These are phyloP conservation scores for Aegilops bicornis DNA, from an alignment of 176 grass and related monocot species.

Conservation along the genomic window DNA sequence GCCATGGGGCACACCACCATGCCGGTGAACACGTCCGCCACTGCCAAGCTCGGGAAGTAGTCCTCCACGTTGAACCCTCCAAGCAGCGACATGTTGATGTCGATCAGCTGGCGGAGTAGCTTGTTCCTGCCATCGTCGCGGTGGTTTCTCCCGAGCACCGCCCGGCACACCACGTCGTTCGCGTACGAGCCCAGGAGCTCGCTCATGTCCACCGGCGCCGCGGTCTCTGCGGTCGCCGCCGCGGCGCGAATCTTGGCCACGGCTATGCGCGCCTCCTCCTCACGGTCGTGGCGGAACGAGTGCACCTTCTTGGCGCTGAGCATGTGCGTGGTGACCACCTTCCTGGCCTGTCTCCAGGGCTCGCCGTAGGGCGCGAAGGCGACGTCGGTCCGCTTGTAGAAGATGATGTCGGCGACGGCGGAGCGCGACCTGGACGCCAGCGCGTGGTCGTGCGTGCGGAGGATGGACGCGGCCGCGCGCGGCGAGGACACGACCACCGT, in stretches of 20 bases:
- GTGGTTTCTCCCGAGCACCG: background rate
- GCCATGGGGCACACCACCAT: background rate
- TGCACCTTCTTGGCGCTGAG: constrained; percentile 1
- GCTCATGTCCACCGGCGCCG: background rate
- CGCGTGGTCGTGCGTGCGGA: background rate
- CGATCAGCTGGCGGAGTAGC: background rate
- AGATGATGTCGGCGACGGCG: constrained; percentile 1
- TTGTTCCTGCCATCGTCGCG: constrained; percentile 7
- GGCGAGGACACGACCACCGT: constrained; percentile 3
- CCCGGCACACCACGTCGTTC: background rate
- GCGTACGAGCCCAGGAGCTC: background rate
- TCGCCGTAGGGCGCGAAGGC: background rate
- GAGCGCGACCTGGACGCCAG: background rate
- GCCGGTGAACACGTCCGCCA: background rate
- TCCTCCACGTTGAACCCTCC: background rate
- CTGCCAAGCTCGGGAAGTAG: background rate
- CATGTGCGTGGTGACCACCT: background rate
- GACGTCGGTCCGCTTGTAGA: background rate
- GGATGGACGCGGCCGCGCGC: background rate
- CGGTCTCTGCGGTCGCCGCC: background rate
- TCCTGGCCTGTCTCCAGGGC: background rate
- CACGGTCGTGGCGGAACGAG: background rate
- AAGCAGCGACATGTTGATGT: background rate
- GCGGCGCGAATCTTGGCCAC: background rate
- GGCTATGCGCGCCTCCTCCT: background rate